phyloP scores from a whole-genome alignment of 495 filamentous ascomycete species.

The Tuber microsphaerosporum region DNA sequence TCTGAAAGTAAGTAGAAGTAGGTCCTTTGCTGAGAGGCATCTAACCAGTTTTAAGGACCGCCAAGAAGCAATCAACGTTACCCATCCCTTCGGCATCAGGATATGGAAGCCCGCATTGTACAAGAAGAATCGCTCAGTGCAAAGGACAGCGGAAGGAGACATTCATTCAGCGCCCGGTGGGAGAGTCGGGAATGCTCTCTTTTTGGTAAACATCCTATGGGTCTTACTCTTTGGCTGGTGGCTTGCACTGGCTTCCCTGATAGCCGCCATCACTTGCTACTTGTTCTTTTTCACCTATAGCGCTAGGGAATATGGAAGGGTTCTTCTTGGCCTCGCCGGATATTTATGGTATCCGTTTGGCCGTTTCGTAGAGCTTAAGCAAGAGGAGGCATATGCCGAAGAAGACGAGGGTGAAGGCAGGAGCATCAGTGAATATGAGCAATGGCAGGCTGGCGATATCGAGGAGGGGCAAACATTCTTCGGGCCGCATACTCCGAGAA shows the following conservation, averaged over 20 bases:
- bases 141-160: slow-evolving; percentile 91
- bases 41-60: slow-evolving; percentile 75
- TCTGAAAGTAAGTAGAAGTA: slow-evolving; percentile 41
- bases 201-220: slow-evolving; percentile 84
- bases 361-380: slow-evolving; percentile 84
- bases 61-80: slow-evolving; percentile 97
- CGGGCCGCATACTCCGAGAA: slow-evolving; percentile 68
- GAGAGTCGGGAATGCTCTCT: slow-evolving; percentile 71
- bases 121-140: slow-evolving; percentile 93
- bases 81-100: slow-evolving; percentile 95
- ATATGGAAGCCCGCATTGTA: slow-evolving; percentile 98
- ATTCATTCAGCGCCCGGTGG: slow-evolving; percentile 94
- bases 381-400: slow-evolving; percentile 87
- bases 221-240: slow-evolving; percentile 94
- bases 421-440: slow-evolving; percentile 97
- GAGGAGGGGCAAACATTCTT: slow-evolving; percentile 96
- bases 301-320: slow-evolving; percentile 75
- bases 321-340: slow-evolving; percentile 72
- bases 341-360: slow-evolving; percentile 96
- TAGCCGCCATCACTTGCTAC: slow-evolving; percentile 70
- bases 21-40: slow-evolving; percentile 10
- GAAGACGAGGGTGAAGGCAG: slow-evolving; percentile 98
- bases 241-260: slow-evolving; percentile 69
- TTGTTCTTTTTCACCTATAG: slow-evolving; percentile 70
- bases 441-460: slow-evolving; percentile 95